Conservation (phyloP, 2,329 filamentous ascomycete species). For the Coleophoma cylindrospora region DNA sequence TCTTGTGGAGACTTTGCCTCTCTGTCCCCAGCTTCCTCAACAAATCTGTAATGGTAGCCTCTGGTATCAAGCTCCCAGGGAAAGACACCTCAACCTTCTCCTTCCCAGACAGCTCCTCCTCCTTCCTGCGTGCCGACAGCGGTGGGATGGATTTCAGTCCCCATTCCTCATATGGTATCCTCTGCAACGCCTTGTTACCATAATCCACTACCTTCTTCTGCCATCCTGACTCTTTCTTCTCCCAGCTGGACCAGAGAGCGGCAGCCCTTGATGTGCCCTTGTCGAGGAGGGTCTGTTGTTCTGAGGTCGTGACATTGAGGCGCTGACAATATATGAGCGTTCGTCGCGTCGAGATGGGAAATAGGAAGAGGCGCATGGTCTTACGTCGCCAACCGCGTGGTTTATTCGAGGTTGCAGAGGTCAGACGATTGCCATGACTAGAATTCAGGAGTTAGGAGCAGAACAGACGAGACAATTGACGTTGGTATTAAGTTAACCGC, state of each 20-base stretch:
- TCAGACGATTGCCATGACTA: neutral
- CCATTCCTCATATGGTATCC: constrained; percentile 97
- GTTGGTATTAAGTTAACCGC: neutral
- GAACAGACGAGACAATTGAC: neutral
- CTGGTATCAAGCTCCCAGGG: constrained; percentile 64
- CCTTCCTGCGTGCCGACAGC: constrained; percentile 60
- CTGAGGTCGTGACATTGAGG: constrained; percentile 49
- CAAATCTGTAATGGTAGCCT: constrained; percentile 58
- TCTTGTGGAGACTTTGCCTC: constrained; percentile 71
- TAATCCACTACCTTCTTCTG: constrained; percentile 81
- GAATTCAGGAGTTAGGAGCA: no score
- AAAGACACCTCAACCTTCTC: constrained; percentile 71
- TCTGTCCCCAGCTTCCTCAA: constrained; percentile 71
- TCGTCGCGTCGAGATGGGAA: constrained; percentile 87
- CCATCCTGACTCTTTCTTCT: constrained; percentile 79
- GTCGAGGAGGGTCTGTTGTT: constrained; percentile 57
- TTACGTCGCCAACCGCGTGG: neutral
- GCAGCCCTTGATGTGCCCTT: constrained; percentile 66
- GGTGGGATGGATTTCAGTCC: constrained; percentile 91
- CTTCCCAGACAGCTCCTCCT: constrained; percentile 57
- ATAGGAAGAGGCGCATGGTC: constrained; percentile 84
- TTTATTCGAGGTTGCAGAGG: neutral
- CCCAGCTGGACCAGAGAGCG: constrained; percentile 80
- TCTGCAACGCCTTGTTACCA: constrained; percentile 78
- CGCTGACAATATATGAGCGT: constrained; percentile 91